Evolutionary conservation across 495 filamentous ascomycete genomes (phyloP).

Genomic region (Immersiella caudata): DNA sequence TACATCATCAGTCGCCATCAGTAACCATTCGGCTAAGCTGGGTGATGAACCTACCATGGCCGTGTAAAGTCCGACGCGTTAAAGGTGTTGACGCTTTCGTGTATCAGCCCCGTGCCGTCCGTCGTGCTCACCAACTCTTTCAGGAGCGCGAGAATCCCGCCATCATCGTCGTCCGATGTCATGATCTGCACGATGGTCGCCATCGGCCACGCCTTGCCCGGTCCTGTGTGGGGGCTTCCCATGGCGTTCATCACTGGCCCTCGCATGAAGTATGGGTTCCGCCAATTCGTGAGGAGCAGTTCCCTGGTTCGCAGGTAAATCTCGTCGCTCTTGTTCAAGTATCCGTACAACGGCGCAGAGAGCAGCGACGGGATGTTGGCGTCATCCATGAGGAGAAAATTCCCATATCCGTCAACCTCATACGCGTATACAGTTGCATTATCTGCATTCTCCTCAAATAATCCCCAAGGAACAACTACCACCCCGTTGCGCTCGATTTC

Average conservation of each 20-base stretch:
- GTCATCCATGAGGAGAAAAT: slow-evolving; percentile 61
- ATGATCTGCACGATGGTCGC: slow-evolving; percentile 53
- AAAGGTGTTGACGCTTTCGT: slow-evolving; percentile 62
- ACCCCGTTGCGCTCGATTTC: slow-evolving; percentile 57
- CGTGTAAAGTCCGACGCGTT: slow-evolving; percentile 58
- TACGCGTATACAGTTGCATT: slow-evolving; percentile 57
- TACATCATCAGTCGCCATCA: slow-evolving; percentile 22
- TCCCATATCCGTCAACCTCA: slow-evolving; percentile 63
- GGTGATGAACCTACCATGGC: slow-evolving; percentile 50
- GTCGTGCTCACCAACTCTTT: slow-evolving; percentile 55
- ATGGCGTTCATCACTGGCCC: slow-evolving; percentile 57
- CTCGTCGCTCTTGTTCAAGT: slow-evolving; percentile 44
- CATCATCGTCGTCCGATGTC: slow-evolving; percentile 48
- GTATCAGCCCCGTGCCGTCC: slow-evolving; percentile 60
- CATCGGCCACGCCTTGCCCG: slow-evolving; percentile 63
- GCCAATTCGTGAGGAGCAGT: slow-evolving; percentile 45
- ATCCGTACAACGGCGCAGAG: slow-evolving; percentile 56
- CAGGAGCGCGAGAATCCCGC: slow-evolving; percentile 52
- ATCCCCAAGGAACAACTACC: slow-evolving; percentile 22
- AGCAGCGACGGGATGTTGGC: slow-evolving; percentile 64
- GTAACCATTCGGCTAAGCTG: no score
- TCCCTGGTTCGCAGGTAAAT: slow-evolving; percentile 56
- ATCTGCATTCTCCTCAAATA: not conserved
- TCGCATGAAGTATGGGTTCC: slow-evolving; percentile 61
- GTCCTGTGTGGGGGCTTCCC: slow-evolving; percentile 60